Evolutionary conservation across 1,284 basidiomycete species (phyloP), one percentile per base, ranked within the genome.

Genomic region (Phlebopus sp.): DNA sequence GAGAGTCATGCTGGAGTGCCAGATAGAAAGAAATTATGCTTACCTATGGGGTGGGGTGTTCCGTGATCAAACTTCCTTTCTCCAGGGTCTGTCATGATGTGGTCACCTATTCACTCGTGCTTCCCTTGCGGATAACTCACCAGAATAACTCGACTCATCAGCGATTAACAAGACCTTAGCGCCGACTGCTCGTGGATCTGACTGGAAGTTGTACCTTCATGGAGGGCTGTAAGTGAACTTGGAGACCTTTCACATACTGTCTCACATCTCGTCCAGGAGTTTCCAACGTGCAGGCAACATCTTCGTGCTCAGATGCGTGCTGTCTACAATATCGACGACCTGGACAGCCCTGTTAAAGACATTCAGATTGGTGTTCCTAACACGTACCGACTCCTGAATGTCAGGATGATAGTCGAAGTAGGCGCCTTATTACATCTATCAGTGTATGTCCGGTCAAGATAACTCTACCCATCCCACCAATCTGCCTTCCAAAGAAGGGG

Each of bases 361-460:
- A 19, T 23, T 3, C 7, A 5, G 5, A 7, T 34, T 7, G 15
- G 14, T 17, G 8, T 8, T 6, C 21, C 36, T 18, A 44, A 11
- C 31, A 49, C 65, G 43, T 53, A 77, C 77, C 37, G 75, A 79
- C 42, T 75, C 72, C 58, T 78, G 76, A n/a, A 86, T 64, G 3
- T 69, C 67, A 0, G 84, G 83, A 57, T 87, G 84, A 58, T 83
- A 83, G 59, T 84, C 81, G 53, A 86, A 85, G 46, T 74, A 74
- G 3, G 82, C 81, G 55, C 81, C 81, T 42, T 75, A 53, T 55
- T 74, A 71, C 30, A 17, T 21, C 27, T 9, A 8, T 6, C 4
- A 2, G 29, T 54, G 27, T 35, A 36, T 23, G 17, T 38, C 10
- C 31, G 2, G 6, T 2, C 2, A 17, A 18, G 5, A 15, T 14